Evolutionary conservation across 2,329 filamentous ascomycete genomes (phyloP), one percentile per base, ranked within the genome.

Genomic region (Colletotrichum plurivorum): DNA sequence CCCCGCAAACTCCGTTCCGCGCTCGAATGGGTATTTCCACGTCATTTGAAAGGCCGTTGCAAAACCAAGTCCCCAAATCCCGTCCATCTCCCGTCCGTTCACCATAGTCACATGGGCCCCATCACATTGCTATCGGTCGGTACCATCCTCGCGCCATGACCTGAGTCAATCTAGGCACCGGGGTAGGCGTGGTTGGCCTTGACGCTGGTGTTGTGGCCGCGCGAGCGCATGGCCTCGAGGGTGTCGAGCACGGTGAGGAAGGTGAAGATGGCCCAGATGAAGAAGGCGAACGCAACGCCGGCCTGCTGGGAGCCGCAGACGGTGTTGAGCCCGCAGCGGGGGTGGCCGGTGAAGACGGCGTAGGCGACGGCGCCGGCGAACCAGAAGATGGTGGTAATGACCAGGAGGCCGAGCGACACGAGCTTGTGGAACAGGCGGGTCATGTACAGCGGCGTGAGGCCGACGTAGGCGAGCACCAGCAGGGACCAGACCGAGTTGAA

Each of bases 351-450:
- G 63, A 85, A 84, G 20, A 90, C 91, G 0, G 92, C 94, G 12
- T 95, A 80, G 0, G 94, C 93, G 73, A 97, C 90, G 75, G 94
- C 92, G 7, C 94, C 94, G 0, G 92, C 91, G 76, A 98, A 96
- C 94, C 94, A 97, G 84, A 97, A 97, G 65, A 97, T 85, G 82
- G 92, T 91, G 10, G 93, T 96, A 25, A 96, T 73, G 54, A 84
- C 84, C 75, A 97, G 93, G 39, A 93, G 84, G 1, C 75, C 90
- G 18, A 95, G 83, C 16, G 94, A 88, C 52, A 86, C 89, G 58
- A 89, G 88, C 60, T 86, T 87, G 78, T 94, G 89, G 74, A 90
- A 90, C 12, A 89, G 74, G 25, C 83, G 82, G 4, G 87, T 84
- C 74, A 90, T 83, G 80, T 90, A 90, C 51, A 88, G 82, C 1